phyloP scores from a whole-genome alignment of 2,329 filamentous ascomycete genomes.

The Cladophialophora bantiana region DNA sequence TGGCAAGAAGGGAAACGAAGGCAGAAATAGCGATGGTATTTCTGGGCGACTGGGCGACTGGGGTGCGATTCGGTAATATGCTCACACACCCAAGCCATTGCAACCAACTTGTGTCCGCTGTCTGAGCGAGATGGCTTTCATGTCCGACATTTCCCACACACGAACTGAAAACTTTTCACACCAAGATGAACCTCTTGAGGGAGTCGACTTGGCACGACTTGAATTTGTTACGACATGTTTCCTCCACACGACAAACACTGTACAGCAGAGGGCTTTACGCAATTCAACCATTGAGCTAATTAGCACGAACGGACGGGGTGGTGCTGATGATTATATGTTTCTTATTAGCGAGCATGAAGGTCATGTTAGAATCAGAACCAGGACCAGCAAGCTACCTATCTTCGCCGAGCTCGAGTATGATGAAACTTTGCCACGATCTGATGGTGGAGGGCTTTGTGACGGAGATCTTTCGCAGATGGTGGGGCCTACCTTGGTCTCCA shows the following conservation, averaged over 20 bases:
- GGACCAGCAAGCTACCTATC: conserved; percentile 18
- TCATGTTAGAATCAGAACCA: conserved; percentile 13
- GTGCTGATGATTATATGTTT: conserved; percentile 10
- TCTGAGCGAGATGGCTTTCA: not conserved
- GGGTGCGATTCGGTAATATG: conserved; percentile 74
- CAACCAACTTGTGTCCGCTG: not conserved
- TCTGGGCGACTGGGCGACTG: conserved; percentile 72
- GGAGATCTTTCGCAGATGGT: conserved; percentile 5
- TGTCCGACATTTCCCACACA: not conserved
- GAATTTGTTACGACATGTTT: conserved; percentile 1
- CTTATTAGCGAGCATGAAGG: conserved; percentile 11
- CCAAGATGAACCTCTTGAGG: not conserved
- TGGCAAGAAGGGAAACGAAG: conserved; percentile 77
- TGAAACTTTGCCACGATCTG: conserved; percentile 20
- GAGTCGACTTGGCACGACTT: conserved; percentile 7
- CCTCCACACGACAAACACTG: conserved; percentile 4
- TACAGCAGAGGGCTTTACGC: conserved; percentile 11
- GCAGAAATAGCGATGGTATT: conserved; percentile 52
- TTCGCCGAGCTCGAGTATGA: conserved; percentile 16
- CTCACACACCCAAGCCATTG: not conserved
- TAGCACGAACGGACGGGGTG: conserved; percentile 9
- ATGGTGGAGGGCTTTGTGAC: conserved; percentile 1
- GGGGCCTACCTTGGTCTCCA: not conserved
- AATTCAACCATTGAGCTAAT: conserved; percentile 2
- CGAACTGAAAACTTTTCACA: not conserved